Evolutionary conservation across 2,329 filamentous ascomycete species (phyloP).

Genomic region (Sporothrix inflata): DNA sequence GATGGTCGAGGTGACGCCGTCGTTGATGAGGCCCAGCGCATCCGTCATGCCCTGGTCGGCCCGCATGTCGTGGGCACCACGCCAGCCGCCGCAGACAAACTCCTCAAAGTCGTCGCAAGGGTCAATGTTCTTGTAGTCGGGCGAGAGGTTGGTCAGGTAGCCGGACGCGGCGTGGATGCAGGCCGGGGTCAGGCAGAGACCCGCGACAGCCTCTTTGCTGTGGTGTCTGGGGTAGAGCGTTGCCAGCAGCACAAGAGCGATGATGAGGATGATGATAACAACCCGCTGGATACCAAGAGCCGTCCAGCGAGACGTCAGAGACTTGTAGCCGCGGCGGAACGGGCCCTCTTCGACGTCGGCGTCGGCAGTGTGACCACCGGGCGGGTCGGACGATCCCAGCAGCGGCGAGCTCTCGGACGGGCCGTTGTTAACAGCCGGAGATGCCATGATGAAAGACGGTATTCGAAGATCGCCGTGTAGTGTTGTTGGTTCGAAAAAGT

Average conservation of each 20-base stretch:
- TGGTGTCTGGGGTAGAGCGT: constrained; percentile 21
- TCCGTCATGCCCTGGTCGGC: constrained; percentile 65
- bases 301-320: neutral
- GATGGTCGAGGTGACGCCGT: constrained; percentile 61
- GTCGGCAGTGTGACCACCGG: neutral
- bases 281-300: constrained; percentile 18
- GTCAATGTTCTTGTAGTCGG: constrained; percentile 63
- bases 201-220: constrained; percentile 26
- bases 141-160: constrained; percentile 64
- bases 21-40: constrained; percentile 63
- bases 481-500: no score
- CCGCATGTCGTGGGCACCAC: constrained; percentile 65
- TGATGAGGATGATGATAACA: neutral
- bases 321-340: constrained; percentile 21
- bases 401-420: constrained; percentile 24
- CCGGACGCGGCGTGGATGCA: constrained; percentile 67
- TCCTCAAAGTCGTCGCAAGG: constrained; percentile 71
- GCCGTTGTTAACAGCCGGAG: constrained; percentile 5
- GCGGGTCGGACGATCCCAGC: constrained; percentile 3
- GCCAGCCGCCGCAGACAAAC: constrained; percentile 69
- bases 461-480: no score
- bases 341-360: neutral
- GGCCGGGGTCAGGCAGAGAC: constrained; percentile 59
- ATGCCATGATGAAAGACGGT: constrained; percentile 1
- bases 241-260: constrained; percentile 21